A percentile compares a stretch with the other conserved stretches of the same genome.
phyloP scores from a whole-genome alignment of 2,329 filamentous ascomycete species.

The Pseudogymnoascus sp. region DNA sequence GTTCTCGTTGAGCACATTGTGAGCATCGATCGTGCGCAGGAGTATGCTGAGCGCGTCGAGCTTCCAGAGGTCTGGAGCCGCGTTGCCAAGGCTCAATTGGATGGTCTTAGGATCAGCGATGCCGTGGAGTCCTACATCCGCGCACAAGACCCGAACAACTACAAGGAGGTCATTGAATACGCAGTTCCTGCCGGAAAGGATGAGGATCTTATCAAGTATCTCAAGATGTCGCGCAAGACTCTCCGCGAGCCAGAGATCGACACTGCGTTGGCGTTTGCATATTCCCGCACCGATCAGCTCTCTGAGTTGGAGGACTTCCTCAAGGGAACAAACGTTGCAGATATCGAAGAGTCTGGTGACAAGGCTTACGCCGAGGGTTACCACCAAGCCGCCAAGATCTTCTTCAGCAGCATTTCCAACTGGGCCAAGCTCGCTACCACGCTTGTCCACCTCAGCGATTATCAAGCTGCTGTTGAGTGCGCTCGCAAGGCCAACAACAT shows the following conservation, averaged over 20 bases:
- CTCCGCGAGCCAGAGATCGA: slow-evolving; percentile 89
- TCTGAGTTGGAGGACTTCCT: slow-evolving; percentile 94
- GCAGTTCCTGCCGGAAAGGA: slow-evolving; percentile 94
- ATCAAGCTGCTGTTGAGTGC: slow-evolving; percentile 95
- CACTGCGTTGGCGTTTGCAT: slow-evolving; percentile 88
- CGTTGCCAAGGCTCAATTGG: slow-evolving; percentile 94
- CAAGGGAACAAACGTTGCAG: slow-evolving; percentile 83
- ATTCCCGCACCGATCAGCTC: slow-evolving; percentile 83
- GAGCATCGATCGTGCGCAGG: slow-evolving; percentile 93
- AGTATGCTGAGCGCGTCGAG: slow-evolving; percentile 91
- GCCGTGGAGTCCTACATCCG: slow-evolving; percentile 96
- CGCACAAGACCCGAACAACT: slow-evolving; percentile 85
- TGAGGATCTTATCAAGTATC: slow-evolving; percentile 90
- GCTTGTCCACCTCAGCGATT: slow-evolving; percentile 91
- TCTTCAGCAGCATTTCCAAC: slow-evolving; percentile 96
- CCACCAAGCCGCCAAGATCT: slow-evolving; percentile 96
- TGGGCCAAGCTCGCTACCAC: slow-evolving; percentile 99
- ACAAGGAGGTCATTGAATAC: slow-evolving; percentile 91
- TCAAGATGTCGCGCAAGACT: slow-evolving; percentile 96
- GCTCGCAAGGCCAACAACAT: slow-evolving; percentile 98
- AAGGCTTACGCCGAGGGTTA: slow-evolving; percentile 93
- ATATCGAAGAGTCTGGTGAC: slow-evolving; percentile 94
- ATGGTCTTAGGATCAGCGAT: slow-evolving; percentile 86
- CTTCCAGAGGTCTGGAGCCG: slow-evolving; percentile 95
- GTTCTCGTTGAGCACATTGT: slow-evolving; percentile 95